Base-by-base conservation (phyloP, 305 asterid species). In the Rubia tinctorum region DNA sequence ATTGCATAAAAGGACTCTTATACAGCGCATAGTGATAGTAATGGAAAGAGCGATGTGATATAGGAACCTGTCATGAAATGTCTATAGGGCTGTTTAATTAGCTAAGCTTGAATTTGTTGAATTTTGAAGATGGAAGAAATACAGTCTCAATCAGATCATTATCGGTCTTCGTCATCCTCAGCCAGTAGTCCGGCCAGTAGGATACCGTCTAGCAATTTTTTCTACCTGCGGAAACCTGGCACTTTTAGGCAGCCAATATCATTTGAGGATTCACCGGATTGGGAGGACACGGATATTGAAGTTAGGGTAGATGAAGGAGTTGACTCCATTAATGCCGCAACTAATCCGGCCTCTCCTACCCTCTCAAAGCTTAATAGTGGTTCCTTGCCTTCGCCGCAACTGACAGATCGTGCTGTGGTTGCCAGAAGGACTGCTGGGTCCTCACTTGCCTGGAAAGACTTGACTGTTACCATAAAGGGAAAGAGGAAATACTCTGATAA, bases 221-320 rank as follows among this genome's bases (percentile, higher is more conserved):
- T 87, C 90, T 95, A 95, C 86, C 83, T 91, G 27, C 78, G 97
- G 74, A 95, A 95, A 81, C 95, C 97, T 1, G 98, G 97, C 18
- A 78, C 95, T 18, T 72, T 84, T 63, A 87, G 98, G 73, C 96
- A 92, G 64, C 96, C 99, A 3, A 92, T 95, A 77, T 95, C 98
- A 2, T 95, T 92, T 58, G 99, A 95, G 86, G 99, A 95, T 80
- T 95, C 99, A 8, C 99, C 97, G 0, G 97, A 89, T 55, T 95
- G 99, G 99, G 99, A 88, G 10, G 98, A 93, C 74, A 90, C 96
- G 0, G 96, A 95, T 66, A 76, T 87, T 67, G 98, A 92, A 76
- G 98, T 80, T 72, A 88, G 84, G 82, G 88, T 88, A 68, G 97
- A 92, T 56, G 97, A 87, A 71, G 96, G 95, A 71, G 93, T 89